Base-by-base conservation (phyloP, 495 filamentous ascomycete genomes). In the Chlorociboria aeruginascens region DNA sequence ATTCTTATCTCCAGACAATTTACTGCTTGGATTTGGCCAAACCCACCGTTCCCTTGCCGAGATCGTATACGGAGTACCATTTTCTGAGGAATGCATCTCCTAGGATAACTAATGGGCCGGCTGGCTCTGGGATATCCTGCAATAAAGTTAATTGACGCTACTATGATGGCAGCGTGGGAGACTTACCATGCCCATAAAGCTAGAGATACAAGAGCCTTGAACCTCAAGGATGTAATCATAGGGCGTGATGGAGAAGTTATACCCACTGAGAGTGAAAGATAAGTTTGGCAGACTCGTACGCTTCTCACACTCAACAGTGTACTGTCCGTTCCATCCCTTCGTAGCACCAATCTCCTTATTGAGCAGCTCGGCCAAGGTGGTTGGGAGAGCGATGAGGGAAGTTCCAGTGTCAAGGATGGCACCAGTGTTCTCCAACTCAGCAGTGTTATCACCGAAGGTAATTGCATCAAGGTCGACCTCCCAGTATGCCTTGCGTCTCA, bases 401-500 rank as follows among this genome's bases (percentile, higher is more conserved):
- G 93, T 99, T 54, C 93, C 93, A 49, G 93, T 99, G 74, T 99
- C 93, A 41, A 99, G 82, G 49, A 99, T 96, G 55, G 87, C 83
- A 70, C 93, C 93, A 39, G 89, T 95, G 72, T 85, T 76, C 39
- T 95, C 88, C 45, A 97, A 81, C 57, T 92, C 83, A 52, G 92
- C 92, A 52, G 76, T 77, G 49, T 78, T 73, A 13, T 85, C 74
- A 51, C 92, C 93, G 52, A 95, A 90, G 40, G 80, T 77, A 68
- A 99, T 89, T 39, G 86, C 72, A 59, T 97, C 84, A 52, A 97
- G 80, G 55, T 97, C 89, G 25, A 97, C 90, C 74, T 99, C 93
- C 93, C 93, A 99, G 76, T 99, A 99, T 34, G 93, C 93, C 82
- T 96, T 96, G 61, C 93, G 86, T 63, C 92, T 81, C 53, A 99